These are phyloP conservation scores for Fraxinus quadrangulata DNA, from an alignment of 257 asterid genomes.

Conservation along the genomic window DNA sequence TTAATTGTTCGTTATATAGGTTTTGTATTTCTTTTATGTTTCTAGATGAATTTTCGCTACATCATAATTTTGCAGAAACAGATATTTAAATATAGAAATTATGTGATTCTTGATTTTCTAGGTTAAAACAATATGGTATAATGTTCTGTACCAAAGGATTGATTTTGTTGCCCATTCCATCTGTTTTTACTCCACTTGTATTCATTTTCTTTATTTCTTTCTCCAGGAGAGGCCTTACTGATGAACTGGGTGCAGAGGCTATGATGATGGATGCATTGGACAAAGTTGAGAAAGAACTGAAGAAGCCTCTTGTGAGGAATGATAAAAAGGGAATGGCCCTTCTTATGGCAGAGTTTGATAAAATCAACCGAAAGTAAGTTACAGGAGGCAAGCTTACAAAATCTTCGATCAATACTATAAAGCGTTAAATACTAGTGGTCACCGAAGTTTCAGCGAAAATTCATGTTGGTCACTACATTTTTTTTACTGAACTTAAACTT, in stretches of 20 bases:
- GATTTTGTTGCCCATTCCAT: not conserved
- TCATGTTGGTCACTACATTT: not conserved
- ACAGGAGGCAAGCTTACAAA: not conserved
- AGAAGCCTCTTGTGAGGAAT: constrained; percentile 84
- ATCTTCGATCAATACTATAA: not conserved
- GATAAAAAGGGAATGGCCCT: constrained; percentile 89
- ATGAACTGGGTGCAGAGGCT: constrained; percentile 78
- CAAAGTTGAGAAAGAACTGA: constrained; percentile 81
- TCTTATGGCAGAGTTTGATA: constrained; percentile 74
- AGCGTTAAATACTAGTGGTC: not conserved
- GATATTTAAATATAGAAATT: not conserved
- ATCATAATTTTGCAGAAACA: not conserved
- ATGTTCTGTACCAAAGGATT: constrained; percentile 7
- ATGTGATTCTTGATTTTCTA: not conserved
- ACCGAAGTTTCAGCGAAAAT: too few relatives aligned
- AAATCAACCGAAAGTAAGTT: constrained; percentile 88
- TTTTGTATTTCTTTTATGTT: not conserved
- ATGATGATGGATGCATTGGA: constrained; percentile 84
- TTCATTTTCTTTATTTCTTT: constrained; percentile 15
- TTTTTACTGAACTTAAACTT: not conserved
- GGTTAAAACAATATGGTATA: not conserved
- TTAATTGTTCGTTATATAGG: not conserved
- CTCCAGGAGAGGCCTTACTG: constrained; percentile 80
- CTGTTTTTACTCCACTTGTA: not conserved
- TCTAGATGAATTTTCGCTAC: constrained; percentile 8